phyloP scores from a whole-genome alignment of 495 filamentous ascomycete genomes.

The Amphirosellinia nigrospora region DNA sequence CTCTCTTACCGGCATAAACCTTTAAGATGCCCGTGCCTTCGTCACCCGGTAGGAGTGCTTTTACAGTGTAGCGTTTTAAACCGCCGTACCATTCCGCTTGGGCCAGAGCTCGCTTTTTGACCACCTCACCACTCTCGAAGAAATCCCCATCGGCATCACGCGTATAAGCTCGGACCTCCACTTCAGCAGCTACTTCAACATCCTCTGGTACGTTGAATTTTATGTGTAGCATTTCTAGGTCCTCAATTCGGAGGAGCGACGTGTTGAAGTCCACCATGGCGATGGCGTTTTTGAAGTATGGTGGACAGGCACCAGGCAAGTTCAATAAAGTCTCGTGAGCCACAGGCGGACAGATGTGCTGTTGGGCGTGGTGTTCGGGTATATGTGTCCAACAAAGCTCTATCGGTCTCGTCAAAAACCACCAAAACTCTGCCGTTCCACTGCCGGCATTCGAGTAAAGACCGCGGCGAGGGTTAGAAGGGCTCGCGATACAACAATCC shows the following conservation, averaged over 20 bases:
- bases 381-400: conserved; percentile 96
- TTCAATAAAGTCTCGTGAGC: conserved; percentile 82
- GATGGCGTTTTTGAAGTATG: conserved; percentile 82
- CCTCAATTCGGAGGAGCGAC: conserved; percentile 81
- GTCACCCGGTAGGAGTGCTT: conserved; percentile 87
- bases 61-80: conserved; percentile 88
- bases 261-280: conserved; percentile 91
- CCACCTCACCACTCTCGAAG: conserved; percentile 88
- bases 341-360: conserved; percentile 90
- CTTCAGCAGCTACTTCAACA: conserved; percentile 91
- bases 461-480: conserved; percentile 80
- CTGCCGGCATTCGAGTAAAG: conserved; percentile 74
- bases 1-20: conserved; percentile 90
- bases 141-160: conserved; percentile 87
- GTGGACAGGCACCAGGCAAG: conserved; percentile 81
- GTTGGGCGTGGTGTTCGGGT: conserved; percentile 80
- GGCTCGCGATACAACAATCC: conserved; percentile 90
- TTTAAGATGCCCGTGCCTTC: conserved; percentile 91
- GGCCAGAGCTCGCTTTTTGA: conserved; percentile 83
- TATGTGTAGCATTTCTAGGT: conserved; percentile 89
- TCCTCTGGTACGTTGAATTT: conserved; percentile 85
- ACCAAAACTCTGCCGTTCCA: conserved; percentile 82
- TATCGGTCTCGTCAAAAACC: conserved; percentile 84
- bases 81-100: conserved; percentile 91
- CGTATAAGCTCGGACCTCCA: conserved; percentile 80